Percentiles rank a stretch among this genome's conserved stretches.
Conservation (phyloP, 192 early-diverging fungal species). For the Backusella sp. region DNA sequence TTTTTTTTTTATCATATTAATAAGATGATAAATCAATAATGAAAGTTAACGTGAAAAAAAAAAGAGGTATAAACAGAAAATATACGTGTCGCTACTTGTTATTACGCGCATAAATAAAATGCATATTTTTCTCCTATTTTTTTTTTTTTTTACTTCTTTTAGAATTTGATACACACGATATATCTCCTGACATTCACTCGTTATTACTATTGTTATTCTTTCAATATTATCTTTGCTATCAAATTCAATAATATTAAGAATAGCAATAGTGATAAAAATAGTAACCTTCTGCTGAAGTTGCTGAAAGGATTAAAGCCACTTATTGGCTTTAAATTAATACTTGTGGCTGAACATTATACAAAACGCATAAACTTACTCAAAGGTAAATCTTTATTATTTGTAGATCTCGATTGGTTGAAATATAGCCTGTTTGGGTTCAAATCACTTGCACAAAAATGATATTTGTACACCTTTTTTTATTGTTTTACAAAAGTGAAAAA, state of each 20-base stretch:
- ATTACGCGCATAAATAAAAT: slow-evolving; percentile 5
- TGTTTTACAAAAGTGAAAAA: background rate
- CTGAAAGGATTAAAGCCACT: background rate
- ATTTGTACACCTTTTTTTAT: background rate
- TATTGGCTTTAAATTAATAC: background rate
- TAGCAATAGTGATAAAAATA: background rate
- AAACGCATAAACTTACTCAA: background rate
- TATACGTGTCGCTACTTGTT: background rate
- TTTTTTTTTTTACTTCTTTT: slow-evolving; percentile 1
- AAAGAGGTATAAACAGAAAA: background rate
- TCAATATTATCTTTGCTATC: background rate
- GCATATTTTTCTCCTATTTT: slow-evolving; percentile 11
- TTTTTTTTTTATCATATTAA: background rate
- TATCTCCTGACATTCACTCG: background rate
- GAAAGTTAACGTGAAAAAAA: background rate
- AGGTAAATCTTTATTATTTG: background rate
- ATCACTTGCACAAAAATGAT: background rate
- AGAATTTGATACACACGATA: background rate
- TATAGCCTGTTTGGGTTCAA: background rate
- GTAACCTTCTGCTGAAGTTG: background rate
- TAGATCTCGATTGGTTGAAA: slow-evolving; percentile 4
- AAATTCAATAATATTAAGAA: background rate
- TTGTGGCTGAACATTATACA: background rate
- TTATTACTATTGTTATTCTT: background rate
- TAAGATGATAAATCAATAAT: background rate